phyloP scores from a whole-genome alignment of 345 rosid species.

The Syzygium oleosum region DNA sequence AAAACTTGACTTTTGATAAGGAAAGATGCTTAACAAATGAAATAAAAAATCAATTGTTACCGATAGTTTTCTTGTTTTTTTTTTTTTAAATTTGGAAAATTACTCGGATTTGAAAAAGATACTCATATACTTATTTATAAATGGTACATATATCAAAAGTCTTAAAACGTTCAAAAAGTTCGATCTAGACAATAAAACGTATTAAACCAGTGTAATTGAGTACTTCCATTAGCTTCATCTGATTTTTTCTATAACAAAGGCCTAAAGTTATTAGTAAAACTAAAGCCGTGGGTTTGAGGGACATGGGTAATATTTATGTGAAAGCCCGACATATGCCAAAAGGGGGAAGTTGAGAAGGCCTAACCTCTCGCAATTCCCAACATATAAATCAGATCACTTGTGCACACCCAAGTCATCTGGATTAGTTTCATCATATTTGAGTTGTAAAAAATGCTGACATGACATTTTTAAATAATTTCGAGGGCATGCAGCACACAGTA shows the following conservation, averaged over 20 bases:
- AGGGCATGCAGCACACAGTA: accelerated
- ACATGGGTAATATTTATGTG: neutral
- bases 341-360: no score
- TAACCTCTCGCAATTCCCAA: no score
- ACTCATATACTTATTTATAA: neutral
- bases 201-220: neutral
- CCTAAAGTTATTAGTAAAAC: no score
- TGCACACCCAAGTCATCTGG: neutral
- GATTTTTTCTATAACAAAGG: no score
- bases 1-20: neutral
- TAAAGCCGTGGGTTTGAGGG: accelerated
- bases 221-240: neutral
- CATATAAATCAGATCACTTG: no score
- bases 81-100: neutral
- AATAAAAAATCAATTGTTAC: neutral
- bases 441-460: no score
- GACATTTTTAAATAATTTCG: neutral
- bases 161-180: no score
- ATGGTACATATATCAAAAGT: accelerated
- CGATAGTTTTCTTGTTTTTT: neutral
- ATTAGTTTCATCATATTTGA: accelerated
- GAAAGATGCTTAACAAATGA: accelerated
- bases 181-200: neutral
- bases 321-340: neutral
- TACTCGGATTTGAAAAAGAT: no score